Evolutionary conservation across 331 rosid species (phyloP).

Genomic region (Quercus lobata): DNA sequence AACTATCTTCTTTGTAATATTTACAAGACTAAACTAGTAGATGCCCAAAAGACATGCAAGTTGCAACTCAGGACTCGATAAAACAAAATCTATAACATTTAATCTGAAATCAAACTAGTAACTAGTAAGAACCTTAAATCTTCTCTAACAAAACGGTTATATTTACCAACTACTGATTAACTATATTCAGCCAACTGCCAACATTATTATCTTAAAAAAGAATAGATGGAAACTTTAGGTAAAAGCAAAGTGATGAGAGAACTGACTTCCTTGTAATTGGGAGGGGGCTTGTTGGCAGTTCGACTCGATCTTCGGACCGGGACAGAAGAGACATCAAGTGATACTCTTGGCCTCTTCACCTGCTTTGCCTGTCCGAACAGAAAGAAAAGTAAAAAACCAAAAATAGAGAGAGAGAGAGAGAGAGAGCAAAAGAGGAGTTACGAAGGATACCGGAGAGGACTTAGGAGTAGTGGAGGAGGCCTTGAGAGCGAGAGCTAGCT

Average conservation of each 20-base stretch:
- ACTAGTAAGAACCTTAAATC: background rate
- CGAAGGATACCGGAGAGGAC: conserved; percentile 28
- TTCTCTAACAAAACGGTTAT: background rate
- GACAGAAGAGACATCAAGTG: conserved; percentile 13
- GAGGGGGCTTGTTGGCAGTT: conserved; percentile 21
- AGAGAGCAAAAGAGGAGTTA: background rate
- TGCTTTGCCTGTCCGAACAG: conserved; percentile 18
- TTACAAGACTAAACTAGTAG: no score
- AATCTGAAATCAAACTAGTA: no score
- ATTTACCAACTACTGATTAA: no score
- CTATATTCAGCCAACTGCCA: background rate
- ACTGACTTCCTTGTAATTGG: conserved; percentile 45
- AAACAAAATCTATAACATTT: no score
- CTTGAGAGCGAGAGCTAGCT: conserved; percentile 36
- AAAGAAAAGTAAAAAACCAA: background rate
- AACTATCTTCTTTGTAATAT: no score
- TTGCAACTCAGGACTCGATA: no score
- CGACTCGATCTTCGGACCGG: conserved; percentile 45
- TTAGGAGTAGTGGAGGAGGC: conserved; percentile 30
- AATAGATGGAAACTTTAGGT: no score
- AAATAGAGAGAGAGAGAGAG: background rate
- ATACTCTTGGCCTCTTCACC: conserved; percentile 20
- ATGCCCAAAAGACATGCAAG: no score
- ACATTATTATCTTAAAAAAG: background rate
- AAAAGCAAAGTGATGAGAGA: background rate